phyloP scores from a whole-genome alignment of 1,284 basidiomycete species.

The Cystobasidiaceae sp. region DNA sequence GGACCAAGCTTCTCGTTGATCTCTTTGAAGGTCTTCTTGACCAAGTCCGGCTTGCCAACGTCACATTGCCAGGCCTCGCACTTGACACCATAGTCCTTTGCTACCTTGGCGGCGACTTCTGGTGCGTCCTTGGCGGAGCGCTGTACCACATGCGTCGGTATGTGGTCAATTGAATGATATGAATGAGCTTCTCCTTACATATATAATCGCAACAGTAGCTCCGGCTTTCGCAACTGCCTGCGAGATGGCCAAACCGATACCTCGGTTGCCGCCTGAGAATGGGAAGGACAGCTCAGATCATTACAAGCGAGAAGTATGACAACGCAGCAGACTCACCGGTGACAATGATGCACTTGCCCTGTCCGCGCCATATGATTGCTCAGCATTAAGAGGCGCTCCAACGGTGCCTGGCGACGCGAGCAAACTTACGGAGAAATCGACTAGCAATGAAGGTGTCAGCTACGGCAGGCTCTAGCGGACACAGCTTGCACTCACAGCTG shows the following conservation, averaged over 20 bases:
- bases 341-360: conserved; percentile 24
- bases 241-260: conserved; percentile 53
- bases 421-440: conserved; percentile 10
- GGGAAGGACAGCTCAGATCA: conserved; percentile 34
- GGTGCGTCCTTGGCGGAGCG: conserved; percentile 47
- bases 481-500: too few species aligned
- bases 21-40: conserved; percentile 47
- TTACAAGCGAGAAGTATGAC: not conserved
- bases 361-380: not conserved
- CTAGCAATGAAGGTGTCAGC: too few species aligned
- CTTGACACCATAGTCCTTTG: conserved; percentile 46
- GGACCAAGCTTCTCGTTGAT: conserved; percentile 48
- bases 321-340: conserved; percentile 10
- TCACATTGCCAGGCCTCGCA: conserved; percentile 53
- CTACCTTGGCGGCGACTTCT: conserved; percentile 48
- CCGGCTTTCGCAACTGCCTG: conserved; percentile 51
- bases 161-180: not conserved
- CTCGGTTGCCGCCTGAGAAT: conserved; percentile 51
- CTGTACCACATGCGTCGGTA: conserved; percentile 1
- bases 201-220: conserved; percentile 49
- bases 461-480: too few species aligned
- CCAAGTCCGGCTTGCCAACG: conserved; percentile 43
- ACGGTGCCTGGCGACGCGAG: not conserved
- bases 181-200: conserved; percentile 35
- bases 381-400: not conserved